These are phyloP conservation scores for Prunella vulgaris DNA, from an alignment of 257 asterid species.

Conservation along the genomic window DNA sequence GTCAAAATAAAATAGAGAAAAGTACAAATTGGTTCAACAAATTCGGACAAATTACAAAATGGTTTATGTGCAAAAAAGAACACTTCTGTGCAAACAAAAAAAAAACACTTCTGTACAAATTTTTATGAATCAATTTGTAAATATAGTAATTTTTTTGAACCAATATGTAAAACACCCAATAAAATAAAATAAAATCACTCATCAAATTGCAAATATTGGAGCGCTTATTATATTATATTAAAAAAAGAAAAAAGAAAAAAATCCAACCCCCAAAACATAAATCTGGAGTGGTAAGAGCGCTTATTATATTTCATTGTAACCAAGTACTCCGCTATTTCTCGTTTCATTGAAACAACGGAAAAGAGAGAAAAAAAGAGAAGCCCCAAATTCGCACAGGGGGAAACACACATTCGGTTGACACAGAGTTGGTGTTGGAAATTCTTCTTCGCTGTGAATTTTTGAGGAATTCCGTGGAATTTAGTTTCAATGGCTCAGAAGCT, in stretches of 20 bases:
- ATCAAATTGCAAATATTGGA: slow-evolving; percentile 14
- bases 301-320: slow-evolving; percentile 14
- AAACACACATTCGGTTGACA: slow-evolving; percentile 10
- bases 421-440: slow-evolving; percentile 16
- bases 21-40: too few relatives aligned
- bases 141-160: too few relatives aligned
- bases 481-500: slow-evolving; percentile 58
- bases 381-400: slow-evolving; percentile 35
- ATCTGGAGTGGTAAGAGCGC: slow-evolving; percentile 22
- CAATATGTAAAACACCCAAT: too few relatives aligned
- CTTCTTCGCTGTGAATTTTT: slow-evolving; percentile 8
- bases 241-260: too few relatives aligned
- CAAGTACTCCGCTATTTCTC: slow-evolving; percentile 18
- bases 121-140: too few relatives aligned
- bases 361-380: slow-evolving; percentile 6
- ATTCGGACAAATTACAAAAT: too few relatives aligned
- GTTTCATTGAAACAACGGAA: slow-evolving; percentile 31
- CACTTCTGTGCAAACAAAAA: too few relatives aligned
- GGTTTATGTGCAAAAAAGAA: too few relatives aligned
- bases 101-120: too few relatives aligned
- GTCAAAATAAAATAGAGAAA: too few relatives aligned
- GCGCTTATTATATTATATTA: slow-evolving; percentile 15
- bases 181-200: not conserved
- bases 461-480: slow-evolving; percentile 19
- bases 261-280: slow-evolving; percentile 31